Evolutionary conservation across 1,284 basidiomycete genomes (phyloP).

Genomic region (Prillingera fragicola): DNA sequence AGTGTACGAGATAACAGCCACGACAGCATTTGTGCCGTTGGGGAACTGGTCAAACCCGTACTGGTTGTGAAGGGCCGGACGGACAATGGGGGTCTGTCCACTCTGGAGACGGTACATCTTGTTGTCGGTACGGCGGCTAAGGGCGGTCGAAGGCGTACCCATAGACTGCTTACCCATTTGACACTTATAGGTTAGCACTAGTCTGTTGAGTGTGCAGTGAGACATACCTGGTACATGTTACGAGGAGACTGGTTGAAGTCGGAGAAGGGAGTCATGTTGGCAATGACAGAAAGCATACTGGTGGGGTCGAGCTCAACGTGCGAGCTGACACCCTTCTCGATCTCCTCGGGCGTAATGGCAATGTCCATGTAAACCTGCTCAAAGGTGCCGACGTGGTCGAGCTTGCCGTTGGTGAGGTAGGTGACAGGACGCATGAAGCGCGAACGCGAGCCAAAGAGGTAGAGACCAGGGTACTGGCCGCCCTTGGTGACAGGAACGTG

Average conservation of each 20-base stretch:
- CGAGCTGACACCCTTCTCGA: slow-evolving; percentile 72
- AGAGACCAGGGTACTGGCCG: slow-evolving; percentile 95
- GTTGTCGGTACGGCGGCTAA: slow-evolving; percentile 92
- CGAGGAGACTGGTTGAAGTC: slow-evolving; percentile 84
- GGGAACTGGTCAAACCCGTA: slow-evolving; percentile 99
- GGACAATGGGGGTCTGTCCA: slow-evolving; percentile 91
- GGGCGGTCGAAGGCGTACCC: slow-evolving; percentile 92
- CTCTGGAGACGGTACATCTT: slow-evolving; percentile 96
- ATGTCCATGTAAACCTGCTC: slow-evolving; percentile 99
- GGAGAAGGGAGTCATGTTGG: slow-evolving; percentile 62
- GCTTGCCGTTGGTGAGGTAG: slow-evolving; percentile 74
- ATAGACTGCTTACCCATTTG: slow-evolving; percentile 99
- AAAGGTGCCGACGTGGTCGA: slow-evolving; percentile 91
- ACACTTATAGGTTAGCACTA: slow-evolving; percentile 31
- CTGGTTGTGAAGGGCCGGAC: slow-evolving; percentile 84
- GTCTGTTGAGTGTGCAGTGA: too few species aligned
- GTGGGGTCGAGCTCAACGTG: slow-evolving; percentile 95
- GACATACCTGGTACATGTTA: slow-evolving; percentile 61
- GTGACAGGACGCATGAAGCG: slow-evolving; percentile 99
- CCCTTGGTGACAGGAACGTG: slow-evolving; percentile 82
- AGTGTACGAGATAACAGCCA: slow-evolving; percentile 99
- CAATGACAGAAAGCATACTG: slow-evolving; percentile 78
- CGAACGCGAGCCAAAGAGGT: slow-evolving; percentile 79
- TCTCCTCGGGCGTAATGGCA: slow-evolving; percentile 83
- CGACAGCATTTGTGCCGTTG: slow-evolving; percentile 95